phyloP scores from a whole-genome alignment of 345 rosid genomes.

The Gossypioides kirkii region DNA sequence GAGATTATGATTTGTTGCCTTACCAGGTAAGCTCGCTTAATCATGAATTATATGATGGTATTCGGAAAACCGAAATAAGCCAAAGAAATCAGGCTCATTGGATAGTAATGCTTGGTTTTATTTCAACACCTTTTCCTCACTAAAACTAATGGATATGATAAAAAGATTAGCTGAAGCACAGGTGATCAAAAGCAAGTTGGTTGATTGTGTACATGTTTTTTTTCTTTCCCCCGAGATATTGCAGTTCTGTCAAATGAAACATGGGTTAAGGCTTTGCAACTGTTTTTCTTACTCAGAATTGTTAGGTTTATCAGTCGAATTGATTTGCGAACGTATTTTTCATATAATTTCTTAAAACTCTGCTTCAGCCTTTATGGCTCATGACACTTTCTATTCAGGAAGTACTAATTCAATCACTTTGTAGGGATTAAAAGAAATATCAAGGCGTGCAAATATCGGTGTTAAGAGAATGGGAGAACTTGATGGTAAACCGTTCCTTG shows the following conservation, averaged over 20 bases:
- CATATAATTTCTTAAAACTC: neutral
- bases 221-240: no score
- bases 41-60: neutral
- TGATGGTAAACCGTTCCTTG: slow-evolving; percentile 60
- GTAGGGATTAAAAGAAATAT: slow-evolving; percentile 56
- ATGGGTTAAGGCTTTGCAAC: no score
- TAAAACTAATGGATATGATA: no score
- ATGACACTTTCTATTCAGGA: slow-evolving; percentile 7
- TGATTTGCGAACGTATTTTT: neutral
- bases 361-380: neutral
- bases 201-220: no score
- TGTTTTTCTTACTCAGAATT: neutral
- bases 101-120: no score
- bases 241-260: no score
- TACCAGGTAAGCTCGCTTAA: no score
- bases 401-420: slow-evolving; percentile 16
- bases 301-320: neutral
- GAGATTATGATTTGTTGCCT: neutral
- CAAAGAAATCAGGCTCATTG: no score
- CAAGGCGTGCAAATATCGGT: slow-evolving; percentile 39
- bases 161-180: no score
- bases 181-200: no score
- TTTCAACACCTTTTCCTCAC: no score
- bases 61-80: no score
- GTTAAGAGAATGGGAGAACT: slow-evolving; percentile 98